These are phyloP conservation scores for Periconia sp. DNA, from an alignment of 2,329 filamentous ascomycete genomes.

Conservation along the genomic window DNA sequence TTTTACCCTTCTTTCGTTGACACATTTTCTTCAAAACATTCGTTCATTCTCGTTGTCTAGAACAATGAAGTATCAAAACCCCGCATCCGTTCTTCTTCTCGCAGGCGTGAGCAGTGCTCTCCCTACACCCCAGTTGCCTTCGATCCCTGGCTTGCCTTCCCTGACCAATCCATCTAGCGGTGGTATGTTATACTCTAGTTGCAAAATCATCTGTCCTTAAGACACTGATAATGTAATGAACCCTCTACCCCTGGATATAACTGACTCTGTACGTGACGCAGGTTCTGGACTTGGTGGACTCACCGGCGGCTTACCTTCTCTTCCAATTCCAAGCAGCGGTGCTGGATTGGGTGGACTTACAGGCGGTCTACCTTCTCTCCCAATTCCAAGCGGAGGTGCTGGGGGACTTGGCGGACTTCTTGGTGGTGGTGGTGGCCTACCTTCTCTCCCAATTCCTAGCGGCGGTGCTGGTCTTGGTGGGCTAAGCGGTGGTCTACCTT, in stretches of 20 bases:
- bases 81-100: slow-evolving; percentile 18
- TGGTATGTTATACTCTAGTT: too few species aligned
- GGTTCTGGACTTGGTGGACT: slow-evolving; percentile 1
- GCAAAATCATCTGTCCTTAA: too few species aligned
- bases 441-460: too few species aligned
- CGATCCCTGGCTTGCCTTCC: too few species aligned
- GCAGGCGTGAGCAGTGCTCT: slow-evolving; percentile 23
- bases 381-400: too few species aligned
- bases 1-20: neutral
- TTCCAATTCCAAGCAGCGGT: neutral
- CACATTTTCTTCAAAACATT: slow-evolving; percentile 18
- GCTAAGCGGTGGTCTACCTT: neutral
- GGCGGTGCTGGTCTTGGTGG: neutral
- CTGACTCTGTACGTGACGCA: too few species aligned
- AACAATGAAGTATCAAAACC: slow-evolving; percentile 29
- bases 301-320: neutral
- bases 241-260: too few species aligned
- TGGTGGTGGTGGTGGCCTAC: too few species aligned
- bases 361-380: too few species aligned
- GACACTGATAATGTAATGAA: too few species aligned
- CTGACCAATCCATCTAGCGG: too few species aligned
- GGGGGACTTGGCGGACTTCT: too few species aligned
- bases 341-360: neutral
- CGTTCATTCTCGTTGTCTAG: slow-evolving; percentile 12
- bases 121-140: slow-evolving; percentile 24